A percentile compares a stretch with the other conserved stretches of the same genome.
Evolutionary conservation across 164 flowering plant species (phyloP).

Genomic region (Aristolochia fimbriata): DNA sequence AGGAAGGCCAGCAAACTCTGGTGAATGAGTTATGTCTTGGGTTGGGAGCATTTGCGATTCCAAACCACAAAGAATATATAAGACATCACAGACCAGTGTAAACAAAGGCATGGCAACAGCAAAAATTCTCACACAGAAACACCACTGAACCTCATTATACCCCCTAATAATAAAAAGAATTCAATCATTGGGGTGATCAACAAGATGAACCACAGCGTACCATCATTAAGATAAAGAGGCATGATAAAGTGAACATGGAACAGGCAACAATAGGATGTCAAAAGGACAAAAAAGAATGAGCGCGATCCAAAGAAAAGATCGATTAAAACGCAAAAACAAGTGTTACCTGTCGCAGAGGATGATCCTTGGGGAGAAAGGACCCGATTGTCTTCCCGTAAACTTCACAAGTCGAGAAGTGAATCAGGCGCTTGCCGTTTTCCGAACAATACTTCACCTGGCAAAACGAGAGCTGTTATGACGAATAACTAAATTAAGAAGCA

Average conservation of each 20-base stretch:
- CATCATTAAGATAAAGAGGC: not conserved
- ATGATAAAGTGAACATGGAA: too few species aligned
- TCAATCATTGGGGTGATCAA: not conserved
- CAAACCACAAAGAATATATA: too few species aligned
- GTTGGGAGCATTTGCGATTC: too few species aligned
- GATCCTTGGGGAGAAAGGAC: constrained; percentile 82
- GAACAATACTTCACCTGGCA: constrained; percentile 88
- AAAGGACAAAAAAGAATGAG: not conserved
- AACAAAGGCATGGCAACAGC: too few species aligned
- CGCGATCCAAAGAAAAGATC: not conserved
- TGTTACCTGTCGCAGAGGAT: constrained; percentile 72
- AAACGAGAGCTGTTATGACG: not conserved
- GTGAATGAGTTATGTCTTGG: too few species aligned
- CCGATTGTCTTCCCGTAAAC: constrained; percentile 95
- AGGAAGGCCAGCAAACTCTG: too few species aligned
- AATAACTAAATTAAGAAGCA: not conserved
- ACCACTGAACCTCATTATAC: not conserved
- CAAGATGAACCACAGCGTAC: not conserved
- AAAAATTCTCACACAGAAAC: not conserved
- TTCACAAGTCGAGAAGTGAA: constrained; percentile 98
- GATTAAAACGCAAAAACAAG: not conserved
- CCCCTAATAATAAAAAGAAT: not conserved
- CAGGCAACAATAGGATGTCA: not conserved
- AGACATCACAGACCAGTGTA: too few species aligned
- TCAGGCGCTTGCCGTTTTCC: constrained; percentile 88